A percentile compares a stretch with the other conserved stretches of the same genome.
Conservation (phyloP, 2,329 filamentous ascomycete species). For the Lecanicillium sp. region DNA sequence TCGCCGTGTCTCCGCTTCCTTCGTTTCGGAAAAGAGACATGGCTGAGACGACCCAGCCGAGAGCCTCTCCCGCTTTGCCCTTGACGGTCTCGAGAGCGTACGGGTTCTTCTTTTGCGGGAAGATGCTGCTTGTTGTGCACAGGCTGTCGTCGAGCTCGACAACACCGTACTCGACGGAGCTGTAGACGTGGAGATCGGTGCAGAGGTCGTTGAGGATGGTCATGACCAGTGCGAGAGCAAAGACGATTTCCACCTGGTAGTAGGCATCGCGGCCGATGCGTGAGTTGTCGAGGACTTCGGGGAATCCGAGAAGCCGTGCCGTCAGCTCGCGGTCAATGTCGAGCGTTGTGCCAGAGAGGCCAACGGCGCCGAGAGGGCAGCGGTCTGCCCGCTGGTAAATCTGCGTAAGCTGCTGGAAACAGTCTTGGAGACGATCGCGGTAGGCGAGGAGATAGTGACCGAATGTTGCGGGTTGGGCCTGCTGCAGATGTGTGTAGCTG, state of each 20-base stretch:
- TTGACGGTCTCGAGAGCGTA: conserved; percentile 9
- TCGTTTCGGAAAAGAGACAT: conserved; percentile 6
- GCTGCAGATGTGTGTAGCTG: conserved; percentile 6
- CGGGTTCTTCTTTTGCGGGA: conserved; percentile 11
- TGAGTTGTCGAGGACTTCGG: conserved; percentile 1
- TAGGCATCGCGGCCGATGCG: conserved; percentile 6
- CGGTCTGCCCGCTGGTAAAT: conserved; percentile 6
- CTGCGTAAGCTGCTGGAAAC: conserved; percentile 7
- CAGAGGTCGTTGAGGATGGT: conserved; percentile 7
- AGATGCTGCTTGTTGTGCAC: conserved; percentile 10
- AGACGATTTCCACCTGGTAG: conserved; percentile 7
- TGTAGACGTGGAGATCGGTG: conserved; percentile 9
- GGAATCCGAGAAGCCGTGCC: conserved; percentile 5
- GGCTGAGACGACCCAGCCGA: conserved; percentile 7
- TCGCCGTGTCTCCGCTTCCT: conserved; percentile 5
- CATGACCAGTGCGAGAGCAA: conserved; percentile 5
- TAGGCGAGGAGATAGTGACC: conserved; percentile 6
- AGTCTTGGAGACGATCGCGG: conserved; percentile 8
- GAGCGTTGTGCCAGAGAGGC: conserved; percentile 5
- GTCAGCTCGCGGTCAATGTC: conserved; percentile 6
- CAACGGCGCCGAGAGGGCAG: conserved; percentile 7
- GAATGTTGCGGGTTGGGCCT: conserved; percentile 1
- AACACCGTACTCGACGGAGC: conserved; percentile 7
- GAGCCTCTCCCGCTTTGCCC: conserved; percentile 8
- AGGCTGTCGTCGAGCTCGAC: conserved; percentile 8